These are phyloP conservation scores for Meredithiella fracta DNA, from an alignment of 2,329 filamentous ascomycete genomes.

Conservation along the genomic window DNA sequence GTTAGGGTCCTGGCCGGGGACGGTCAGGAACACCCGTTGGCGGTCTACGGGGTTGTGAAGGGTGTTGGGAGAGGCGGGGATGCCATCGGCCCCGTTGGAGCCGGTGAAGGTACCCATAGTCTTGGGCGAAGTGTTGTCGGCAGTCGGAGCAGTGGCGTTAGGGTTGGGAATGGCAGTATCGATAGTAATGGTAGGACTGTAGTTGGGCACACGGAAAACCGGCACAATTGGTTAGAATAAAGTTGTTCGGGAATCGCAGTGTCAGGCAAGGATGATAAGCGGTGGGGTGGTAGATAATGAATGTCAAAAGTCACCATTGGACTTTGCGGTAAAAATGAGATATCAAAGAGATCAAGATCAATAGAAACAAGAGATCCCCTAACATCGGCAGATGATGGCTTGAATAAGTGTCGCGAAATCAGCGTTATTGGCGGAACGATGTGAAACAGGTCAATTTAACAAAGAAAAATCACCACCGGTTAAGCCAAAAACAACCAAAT, in stretches of 20 bases:
- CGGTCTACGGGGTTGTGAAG: conserved; percentile 41
- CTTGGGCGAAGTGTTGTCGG: conserved; percentile 26
- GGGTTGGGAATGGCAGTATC: conserved; percentile 27
- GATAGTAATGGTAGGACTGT: conserved; percentile 38
- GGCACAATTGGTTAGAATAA: background rate
- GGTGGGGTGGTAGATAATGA: background rate
- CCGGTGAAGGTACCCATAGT: conserved; percentile 17
- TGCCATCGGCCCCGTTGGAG: conserved; percentile 34
- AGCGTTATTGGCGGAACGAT: background rate
- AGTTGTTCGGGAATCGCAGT: background rate
- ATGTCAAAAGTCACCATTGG: background rate
- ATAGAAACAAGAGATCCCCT: background rate
- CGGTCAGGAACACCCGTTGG: conserved; percentile 40
- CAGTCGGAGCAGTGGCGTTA: conserved; percentile 23
- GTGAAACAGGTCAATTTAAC: background rate
- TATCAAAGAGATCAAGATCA: background rate
- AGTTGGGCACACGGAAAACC: background rate
- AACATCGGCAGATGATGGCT: background rate
- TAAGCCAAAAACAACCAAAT: too few species aligned
- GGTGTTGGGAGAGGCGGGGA: conserved; percentile 58
- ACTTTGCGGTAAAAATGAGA: background rate
- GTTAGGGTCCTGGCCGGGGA: conserved; percentile 54
- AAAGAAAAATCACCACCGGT: too few species aligned
- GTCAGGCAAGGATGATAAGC: background rate
- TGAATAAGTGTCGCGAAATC: background rate